Conservation (phyloP, 495 filamentous ascomycete species). For the Penicillium coffeae region DNA sequence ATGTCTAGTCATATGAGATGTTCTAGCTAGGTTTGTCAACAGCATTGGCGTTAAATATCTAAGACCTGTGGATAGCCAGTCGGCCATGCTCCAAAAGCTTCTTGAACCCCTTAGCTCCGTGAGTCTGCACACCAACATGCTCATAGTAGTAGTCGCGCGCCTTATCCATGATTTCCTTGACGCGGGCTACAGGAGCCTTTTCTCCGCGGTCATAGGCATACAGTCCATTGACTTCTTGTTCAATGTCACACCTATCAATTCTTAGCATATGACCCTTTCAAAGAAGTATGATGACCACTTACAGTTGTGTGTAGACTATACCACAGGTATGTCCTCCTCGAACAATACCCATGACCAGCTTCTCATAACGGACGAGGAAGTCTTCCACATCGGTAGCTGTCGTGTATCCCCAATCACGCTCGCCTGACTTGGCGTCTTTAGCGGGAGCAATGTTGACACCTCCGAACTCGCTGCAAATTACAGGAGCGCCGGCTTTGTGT, state of each 20-base stretch:
- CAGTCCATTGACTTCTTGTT: constrained; percentile 39
- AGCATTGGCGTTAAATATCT: too few species aligned
- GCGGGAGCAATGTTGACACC: constrained; percentile 55
- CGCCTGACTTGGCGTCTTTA: constrained; percentile 19
- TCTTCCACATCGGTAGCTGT: constrained; percentile 34
- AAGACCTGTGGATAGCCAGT: constrained; percentile 12
- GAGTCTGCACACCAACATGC: constrained; percentile 17
- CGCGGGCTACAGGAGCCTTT: constrained; percentile 29
- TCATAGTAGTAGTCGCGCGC: constrained; percentile 30
- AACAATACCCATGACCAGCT: constrained; percentile 33
- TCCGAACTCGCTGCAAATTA: constrained; percentile 57
- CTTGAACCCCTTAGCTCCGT: constrained; percentile 20
- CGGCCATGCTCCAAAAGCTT: constrained; percentile 16
- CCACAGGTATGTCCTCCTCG: constrained; percentile 35
- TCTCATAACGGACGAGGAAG: constrained; percentile 28
- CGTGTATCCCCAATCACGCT: constrained; percentile 39
- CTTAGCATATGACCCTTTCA: constrained; percentile 5
- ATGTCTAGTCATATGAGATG: too few species aligned
- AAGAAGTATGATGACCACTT: constrained; percentile 5
- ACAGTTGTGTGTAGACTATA: constrained; percentile 39
- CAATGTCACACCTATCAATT: constrained; percentile 30
- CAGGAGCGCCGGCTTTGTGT: constrained; percentile 47
- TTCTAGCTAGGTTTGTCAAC: too few species aligned
- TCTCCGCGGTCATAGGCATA: constrained; percentile 35
- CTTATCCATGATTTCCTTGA: constrained; percentile 38